These are phyloP conservation scores for Ceratobasidium sp. DNA, from an alignment of 1,284 basidiomycete genomes.

Conservation along the genomic window DNA sequence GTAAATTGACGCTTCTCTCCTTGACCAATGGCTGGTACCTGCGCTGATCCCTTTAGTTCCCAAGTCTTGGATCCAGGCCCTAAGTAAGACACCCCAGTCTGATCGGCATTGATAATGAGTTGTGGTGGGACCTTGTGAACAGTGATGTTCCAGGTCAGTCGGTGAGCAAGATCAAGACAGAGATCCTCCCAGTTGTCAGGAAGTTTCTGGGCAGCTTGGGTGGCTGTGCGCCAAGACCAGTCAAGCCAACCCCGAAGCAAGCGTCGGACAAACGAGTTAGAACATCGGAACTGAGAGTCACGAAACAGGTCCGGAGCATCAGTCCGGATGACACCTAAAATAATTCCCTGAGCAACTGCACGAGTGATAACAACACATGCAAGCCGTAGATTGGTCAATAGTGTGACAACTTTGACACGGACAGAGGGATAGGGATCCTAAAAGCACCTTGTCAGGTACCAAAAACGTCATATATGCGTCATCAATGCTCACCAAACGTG, in stretches of 20 bases:
- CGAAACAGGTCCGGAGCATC: constrained; percentile 5
- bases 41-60: constrained; percentile 1
- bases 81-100: constrained; percentile 11
- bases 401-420: neutral
- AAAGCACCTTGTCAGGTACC: neutral
- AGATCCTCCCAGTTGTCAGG: constrained; percentile 17
- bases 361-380: neutral
- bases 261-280: constrained; percentile 6
- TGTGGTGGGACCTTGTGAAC: neutral
- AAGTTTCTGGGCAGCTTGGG: constrained; percentile 42
- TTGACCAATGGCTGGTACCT: constrained; percentile 12
- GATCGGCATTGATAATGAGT: constrained; percentile 17
- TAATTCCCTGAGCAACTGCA: neutral
- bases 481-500: neutral
- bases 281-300: constrained; percentile 1
- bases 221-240: constrained; percentile 29
- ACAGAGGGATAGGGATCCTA: neutral
- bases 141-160: constrained; percentile 17
- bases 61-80: constrained; percentile 5
- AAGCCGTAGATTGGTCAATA: neutral
- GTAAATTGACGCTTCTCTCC: constrained; percentile 31
- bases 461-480: neutral
- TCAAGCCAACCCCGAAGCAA: constrained; percentile 11
- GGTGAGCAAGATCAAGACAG: constrained; percentile 22
- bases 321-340: constrained; percentile 1